These are phyloP conservation scores for Metschnikowia lochheadii DNA, from an alignment of 805 yeast genomes.

Conservation along the genomic window DNA sequence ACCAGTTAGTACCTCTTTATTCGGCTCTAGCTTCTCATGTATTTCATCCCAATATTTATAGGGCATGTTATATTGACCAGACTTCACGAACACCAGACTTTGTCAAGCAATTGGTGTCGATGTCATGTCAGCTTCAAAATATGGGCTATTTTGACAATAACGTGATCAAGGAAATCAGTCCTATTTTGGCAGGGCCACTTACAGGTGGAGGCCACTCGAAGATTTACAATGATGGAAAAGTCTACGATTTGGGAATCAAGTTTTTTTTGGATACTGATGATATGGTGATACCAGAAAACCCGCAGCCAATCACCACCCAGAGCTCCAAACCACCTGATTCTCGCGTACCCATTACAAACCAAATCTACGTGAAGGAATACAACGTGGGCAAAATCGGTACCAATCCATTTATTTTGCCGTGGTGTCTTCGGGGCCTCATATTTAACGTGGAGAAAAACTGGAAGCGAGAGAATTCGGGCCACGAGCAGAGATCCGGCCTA, in stretches of 20 bases:
- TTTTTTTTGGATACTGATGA: constrained; percentile 74
- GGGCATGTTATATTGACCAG: constrained; percentile 87
- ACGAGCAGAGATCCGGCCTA: constrained; percentile 32
- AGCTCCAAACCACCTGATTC: constrained; percentile 7
- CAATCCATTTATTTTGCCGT: constrained; percentile 85
- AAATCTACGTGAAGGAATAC: constrained; percentile 42
- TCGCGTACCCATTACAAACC: constrained; percentile 30
- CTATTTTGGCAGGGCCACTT: constrained; percentile 66
- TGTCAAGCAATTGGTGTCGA: constrained; percentile 65
- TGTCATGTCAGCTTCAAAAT: constrained; percentile 72
- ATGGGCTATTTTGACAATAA: constrained; percentile 82
- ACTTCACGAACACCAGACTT: constrained; percentile 75
- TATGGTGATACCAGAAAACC: constrained; percentile 36
- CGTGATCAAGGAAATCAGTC: constrained; percentile 76
- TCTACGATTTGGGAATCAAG: constrained; percentile 74
- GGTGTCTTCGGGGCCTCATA: constrained; percentile 80
- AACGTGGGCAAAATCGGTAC: constrained; percentile 62
- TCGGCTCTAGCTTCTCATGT: constrained; percentile 81
- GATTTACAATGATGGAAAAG: constrained; percentile 79
- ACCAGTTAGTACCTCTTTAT: constrained; percentile 89
- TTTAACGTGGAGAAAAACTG: constrained; percentile 54
- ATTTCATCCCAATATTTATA: constrained; percentile 82
- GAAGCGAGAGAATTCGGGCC: constrained; percentile 38
- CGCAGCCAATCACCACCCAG: neutral
- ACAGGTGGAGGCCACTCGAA: constrained; percentile 96